Evolutionary conservation across 2,329 filamentous ascomycete genomes (phyloP), one percentile per base, ranked within the genome.

Genomic region (Nothophaeocryptopus gaeumannii): DNA sequence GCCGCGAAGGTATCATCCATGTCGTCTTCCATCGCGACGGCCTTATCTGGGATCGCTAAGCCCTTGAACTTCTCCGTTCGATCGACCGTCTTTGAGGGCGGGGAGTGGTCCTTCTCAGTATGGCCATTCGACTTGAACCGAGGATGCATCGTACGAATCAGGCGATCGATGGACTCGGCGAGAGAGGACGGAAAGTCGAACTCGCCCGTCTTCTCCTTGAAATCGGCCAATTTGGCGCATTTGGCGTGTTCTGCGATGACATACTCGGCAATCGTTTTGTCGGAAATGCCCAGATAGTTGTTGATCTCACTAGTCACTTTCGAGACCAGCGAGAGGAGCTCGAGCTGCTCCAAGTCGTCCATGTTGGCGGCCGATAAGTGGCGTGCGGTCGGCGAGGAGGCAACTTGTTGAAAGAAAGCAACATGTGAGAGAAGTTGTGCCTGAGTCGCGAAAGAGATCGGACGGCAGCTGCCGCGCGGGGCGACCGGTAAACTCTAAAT

Each of bases 211-310:
- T 83, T 83, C 58, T 77, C 75, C 73, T 87, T 87, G 74, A 97
- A 99, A 26, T 87, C 84, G 45, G 78, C 71, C 49, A 88, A 76
- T 26, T 79, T 80, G 44, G 77, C 78, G 74, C 84, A 87, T 78
- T 91, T 82, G 67, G 86, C 72, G 63, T 95, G 89, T 67, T 96
- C 87, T 54, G 88, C 88, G 66, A 99, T 96, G 63, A 99, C 83
- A 67, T 96, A 99, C 71, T 99, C 93, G 61, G 93, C 91, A 20
- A 99, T 83, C 5, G 89, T 96, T 72, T 95, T 96, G 73, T 99
- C 91, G 67, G 82, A 87, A 62, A 96, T 83, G 48, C 91, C 89
- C 52, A 97, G 73, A 72, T 99, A 89, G 66, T 99, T 99, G 63
- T 95, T 86, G 45, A 99, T 79, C 72, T 99, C 93, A 13, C 88